Percentiles rank a stretch among this genome's conserved stretches.
phyloP scores from a whole-genome alignment of 73 alveolate genomes.

The Tetrahymena malaccensis region DNA sequence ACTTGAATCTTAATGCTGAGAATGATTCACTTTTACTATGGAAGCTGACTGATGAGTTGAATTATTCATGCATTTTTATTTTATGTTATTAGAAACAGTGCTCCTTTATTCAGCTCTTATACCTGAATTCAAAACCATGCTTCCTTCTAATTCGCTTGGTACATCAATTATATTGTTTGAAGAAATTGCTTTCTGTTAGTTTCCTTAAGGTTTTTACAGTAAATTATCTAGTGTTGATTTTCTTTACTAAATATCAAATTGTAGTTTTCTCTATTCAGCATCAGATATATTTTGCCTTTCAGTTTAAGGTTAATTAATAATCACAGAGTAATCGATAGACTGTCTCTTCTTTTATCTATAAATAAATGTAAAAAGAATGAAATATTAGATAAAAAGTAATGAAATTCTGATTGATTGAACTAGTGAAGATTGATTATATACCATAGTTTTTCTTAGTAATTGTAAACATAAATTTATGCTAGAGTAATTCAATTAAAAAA shows the following conservation, averaged over 20 bases:
- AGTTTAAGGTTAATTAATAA: neutral
- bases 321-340: neutral
- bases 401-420: neutral
- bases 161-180: neutral
- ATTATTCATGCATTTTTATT: neutral
- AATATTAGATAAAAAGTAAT: neutral
- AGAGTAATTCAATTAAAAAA: neutral
- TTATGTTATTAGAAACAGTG: neutral
- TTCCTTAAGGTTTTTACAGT: neutral
- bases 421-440: neutral
- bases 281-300: neutral
- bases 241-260: neutral
- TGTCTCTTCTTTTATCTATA: neutral
- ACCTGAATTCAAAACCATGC: neutral
- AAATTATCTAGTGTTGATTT: neutral
- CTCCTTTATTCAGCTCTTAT: neutral
- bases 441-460: neutral
- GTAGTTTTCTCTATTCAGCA: neutral
- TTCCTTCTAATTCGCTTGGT: neutral
- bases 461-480: neutral
- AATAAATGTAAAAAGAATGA: neutral
- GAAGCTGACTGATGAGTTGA: neutral
- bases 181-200: neutral
- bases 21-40: neutral
- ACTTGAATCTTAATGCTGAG: neutral